A percentile compares a stretch with the other conserved stretches of the same genome.
These are phyloP conservation scores for Conoideocrella luteorostrata DNA, from an alignment of 2,329 filamentous ascomycete genomes.

Conservation along the genomic window DNA sequence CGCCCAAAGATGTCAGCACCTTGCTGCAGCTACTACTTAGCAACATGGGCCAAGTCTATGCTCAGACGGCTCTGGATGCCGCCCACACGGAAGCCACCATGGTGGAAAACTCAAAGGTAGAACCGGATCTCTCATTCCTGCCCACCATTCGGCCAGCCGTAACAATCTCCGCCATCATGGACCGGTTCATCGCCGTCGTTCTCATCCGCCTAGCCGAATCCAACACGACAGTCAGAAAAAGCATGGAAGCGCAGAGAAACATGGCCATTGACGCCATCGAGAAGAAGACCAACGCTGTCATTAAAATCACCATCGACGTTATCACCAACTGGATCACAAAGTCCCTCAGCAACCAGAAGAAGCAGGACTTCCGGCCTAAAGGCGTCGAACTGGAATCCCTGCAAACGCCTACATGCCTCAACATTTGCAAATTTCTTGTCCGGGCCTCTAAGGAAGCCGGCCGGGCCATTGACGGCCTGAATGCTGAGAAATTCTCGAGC, in stretches of 20 bases:
- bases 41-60: slow-evolving; percentile 79
- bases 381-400: slow-evolving; percentile 74
- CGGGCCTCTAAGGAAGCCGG: slow-evolving; percentile 57
- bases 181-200: slow-evolving; percentile 84
- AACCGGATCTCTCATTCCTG: slow-evolving; percentile 84
- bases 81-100: slow-evolving; percentile 65
- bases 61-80: slow-evolving; percentile 62
- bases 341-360: slow-evolving; percentile 71
- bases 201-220: slow-evolving; percentile 83
- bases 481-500: slow-evolving; percentile 73
- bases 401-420: slow-evolving; percentile 78
- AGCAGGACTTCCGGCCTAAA: slow-evolving; percentile 82
- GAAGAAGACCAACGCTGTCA: slow-evolving; percentile 64
- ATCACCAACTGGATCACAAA: slow-evolving; percentile 70
- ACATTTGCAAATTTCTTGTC: slow-evolving; percentile 73
- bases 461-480: slow-evolving; percentile 72
- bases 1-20: slow-evolving; percentile 85
- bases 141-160: slow-evolving; percentile 73
- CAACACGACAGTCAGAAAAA: slow-evolving; percentile 83
- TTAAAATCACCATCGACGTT: slow-evolving; percentile 56
- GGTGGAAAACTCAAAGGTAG: slow-evolving; percentile 72
- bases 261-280: slow-evolving; percentile 71
- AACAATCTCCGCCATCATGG: slow-evolving; percentile 86
- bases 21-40: slow-evolving; percentile 77
- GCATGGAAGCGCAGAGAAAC: slow-evolving; percentile 79